These are phyloP conservation scores for Periglandula ipomoeae DNA, from an alignment of 2,329 filamentous ascomycete genomes.

Conservation along the genomic window DNA sequence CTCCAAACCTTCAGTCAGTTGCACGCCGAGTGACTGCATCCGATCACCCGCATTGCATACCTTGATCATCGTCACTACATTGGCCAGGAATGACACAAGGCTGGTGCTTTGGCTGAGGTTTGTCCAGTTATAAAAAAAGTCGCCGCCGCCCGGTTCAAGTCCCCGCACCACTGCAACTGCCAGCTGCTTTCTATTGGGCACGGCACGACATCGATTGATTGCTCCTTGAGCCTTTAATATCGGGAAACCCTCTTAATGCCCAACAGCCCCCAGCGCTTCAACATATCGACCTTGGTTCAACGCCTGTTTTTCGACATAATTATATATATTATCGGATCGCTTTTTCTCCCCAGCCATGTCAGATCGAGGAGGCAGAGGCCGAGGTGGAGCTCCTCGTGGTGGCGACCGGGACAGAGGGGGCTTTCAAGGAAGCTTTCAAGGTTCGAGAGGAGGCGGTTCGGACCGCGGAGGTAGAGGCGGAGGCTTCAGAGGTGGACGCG, in stretches of 20 bases:
- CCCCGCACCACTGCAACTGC: neutral
- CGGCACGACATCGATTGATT: no score
- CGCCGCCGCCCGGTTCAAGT: neutral
- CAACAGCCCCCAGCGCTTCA: neutral
- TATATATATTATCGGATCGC: no score
- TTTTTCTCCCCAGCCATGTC: no score
- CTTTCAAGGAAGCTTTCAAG: slow-evolving; percentile 5
- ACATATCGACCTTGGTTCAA: no score
- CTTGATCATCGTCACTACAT: neutral
- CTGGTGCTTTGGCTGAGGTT: neutral
- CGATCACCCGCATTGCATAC: neutral
- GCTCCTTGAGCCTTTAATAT: neutral
- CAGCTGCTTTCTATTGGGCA: neutral
- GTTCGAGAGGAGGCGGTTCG: slow-evolving; percentile 11
- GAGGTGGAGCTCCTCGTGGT: slow-evolving; percentile 4
- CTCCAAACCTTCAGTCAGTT: no score
- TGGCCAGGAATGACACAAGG: neutral
- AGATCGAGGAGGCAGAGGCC: slow-evolving; percentile 18
- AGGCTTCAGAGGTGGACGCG: slow-evolving; percentile 9
- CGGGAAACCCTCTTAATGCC: neutral
- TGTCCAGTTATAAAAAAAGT: neutral
- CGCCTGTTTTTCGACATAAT: neutral
- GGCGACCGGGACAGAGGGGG: slow-evolving; percentile 10
- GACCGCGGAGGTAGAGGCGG: slow-evolving; percentile 9
- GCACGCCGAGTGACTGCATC: neutral